Evolutionary conservation across 1,284 basidiomycete species (phyloP).

Genomic region (Tilletiopsis washingtonensis): DNA sequence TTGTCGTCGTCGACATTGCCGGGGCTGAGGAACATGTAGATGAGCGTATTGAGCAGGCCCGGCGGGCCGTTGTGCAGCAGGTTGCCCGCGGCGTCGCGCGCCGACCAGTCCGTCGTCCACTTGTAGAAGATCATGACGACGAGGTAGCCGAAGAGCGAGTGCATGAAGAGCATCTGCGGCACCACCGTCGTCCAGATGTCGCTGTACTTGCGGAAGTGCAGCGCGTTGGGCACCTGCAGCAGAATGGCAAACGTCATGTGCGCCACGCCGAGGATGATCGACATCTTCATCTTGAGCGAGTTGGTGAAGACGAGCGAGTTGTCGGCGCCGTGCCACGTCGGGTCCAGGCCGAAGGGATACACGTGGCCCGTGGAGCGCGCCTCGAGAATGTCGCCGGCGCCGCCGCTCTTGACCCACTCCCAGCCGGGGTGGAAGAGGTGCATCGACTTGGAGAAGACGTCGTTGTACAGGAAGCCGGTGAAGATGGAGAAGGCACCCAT

Average conservation of each 20-base stretch:
- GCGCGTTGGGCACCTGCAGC: conserved; percentile 87
- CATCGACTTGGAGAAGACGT: conserved; percentile 91
- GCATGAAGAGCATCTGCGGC: conserved; percentile 93
- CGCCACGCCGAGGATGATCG: conserved; percentile 88
- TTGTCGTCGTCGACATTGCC: conserved; percentile 57
- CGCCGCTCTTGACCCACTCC: conserved; percentile 55
- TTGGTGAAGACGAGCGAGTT: conserved; percentile 92
- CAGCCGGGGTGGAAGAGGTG: conserved; percentile 84
- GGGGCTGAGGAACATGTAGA: conserved; percentile 47
- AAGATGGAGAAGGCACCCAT: conserved; percentile 91
- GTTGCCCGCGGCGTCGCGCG: conserved; percentile 53
- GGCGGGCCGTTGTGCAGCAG: conserved; percentile 59
- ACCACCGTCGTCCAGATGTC: conserved; percentile 92
- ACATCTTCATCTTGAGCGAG: conserved; percentile 99
- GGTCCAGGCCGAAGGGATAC: conserved; percentile 92
- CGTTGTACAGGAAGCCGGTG: conserved; percentile 97
- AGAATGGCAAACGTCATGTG: conserved; percentile 99
- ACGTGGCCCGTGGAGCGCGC: conserved; percentile 54
- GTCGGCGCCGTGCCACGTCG: conserved; percentile 87
- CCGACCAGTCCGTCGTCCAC: conserved; percentile 87
- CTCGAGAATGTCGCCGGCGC: conserved; percentile 18
- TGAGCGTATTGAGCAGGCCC: conserved; percentile 59
- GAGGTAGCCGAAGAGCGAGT: conserved; percentile 95
- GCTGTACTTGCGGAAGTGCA: conserved; percentile 76
- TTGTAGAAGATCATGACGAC: conserved; percentile 94